A percentile compares a stretch with the other conserved stretches of the same genome.
Conservation (phyloP, 257 asterid species). For the Plantago major region DNA sequence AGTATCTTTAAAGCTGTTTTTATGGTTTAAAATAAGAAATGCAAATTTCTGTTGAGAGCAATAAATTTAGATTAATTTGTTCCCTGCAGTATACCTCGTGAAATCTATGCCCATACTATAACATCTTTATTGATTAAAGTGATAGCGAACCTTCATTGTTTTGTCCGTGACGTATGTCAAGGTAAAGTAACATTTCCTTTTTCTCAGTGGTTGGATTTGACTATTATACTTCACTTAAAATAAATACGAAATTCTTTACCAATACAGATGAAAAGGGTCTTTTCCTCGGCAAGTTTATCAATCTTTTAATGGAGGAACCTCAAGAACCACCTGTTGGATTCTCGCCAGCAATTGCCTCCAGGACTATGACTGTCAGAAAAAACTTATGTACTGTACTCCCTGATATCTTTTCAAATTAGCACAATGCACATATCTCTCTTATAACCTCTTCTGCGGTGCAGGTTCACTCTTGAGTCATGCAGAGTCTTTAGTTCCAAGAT, state of each 20-base stretch:
- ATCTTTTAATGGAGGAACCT: constrained; percentile 56
- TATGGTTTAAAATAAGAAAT: constrained; percentile 27
- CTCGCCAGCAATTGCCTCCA: constrained; percentile 45
- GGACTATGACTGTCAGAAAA: constrained; percentile 44
- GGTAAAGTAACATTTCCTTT: constrained; percentile 40
- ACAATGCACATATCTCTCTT: constrained; percentile 15
- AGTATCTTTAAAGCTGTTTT: constrained; percentile 46
- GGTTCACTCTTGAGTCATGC: constrained; percentile 95
- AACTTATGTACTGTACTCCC: constrained; percentile 49
- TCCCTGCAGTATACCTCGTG: constrained; percentile 55
- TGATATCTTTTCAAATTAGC: constrained; percentile 17
- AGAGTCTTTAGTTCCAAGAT: constrained; percentile 75
- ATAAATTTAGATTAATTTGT: constrained; percentile 25
- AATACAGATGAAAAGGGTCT: constrained; percentile 90
- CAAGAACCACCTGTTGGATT: constrained; percentile 36
- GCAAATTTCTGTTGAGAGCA: constrained; percentile 17
- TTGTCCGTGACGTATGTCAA: constrained; percentile 84
- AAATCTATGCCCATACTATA: constrained; percentile 83
- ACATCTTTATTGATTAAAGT: constrained; percentile 88
- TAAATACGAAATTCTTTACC: constrained; percentile 23
- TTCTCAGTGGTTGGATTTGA: constrained; percentile 7
- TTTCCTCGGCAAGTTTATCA: constrained; percentile 74
- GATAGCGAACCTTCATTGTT: constrained; percentile 96
- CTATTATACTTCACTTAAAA: constrained; percentile 12
- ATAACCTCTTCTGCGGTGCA: constrained; percentile 27